A percentile compares a stretch with the other conserved stretches of the same genome.
phyloP scores from a whole-genome alignment of 169 alveolate genomes.

The Fabrea salina region DNA sequence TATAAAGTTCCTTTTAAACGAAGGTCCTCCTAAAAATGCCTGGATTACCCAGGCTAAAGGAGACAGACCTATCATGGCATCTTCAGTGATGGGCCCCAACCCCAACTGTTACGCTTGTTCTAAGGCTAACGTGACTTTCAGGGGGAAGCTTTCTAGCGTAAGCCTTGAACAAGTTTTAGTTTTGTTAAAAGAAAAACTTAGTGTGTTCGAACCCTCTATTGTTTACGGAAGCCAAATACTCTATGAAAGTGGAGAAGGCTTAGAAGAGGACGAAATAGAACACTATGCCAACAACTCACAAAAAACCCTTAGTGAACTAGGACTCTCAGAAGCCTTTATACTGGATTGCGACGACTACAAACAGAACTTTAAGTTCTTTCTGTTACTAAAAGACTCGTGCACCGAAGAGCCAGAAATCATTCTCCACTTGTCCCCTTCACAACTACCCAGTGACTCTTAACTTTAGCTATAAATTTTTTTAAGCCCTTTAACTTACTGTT shows the following conservation, averaged over 20 bases:
- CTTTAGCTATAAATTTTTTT: no score
- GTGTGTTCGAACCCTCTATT: no score
- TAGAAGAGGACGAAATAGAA: neutral
- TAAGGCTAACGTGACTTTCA: neutral
- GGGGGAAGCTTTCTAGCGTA: neutral
- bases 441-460: no score
- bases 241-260: constrained; percentile 1
- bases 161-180: neutral
- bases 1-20: constrained; percentile 37
- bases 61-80: neutral
- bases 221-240: no score
- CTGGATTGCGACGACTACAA: neutral
- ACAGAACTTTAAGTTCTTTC: no score
- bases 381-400: no score
- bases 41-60: neutral
- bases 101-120: neutral
- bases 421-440: no score
- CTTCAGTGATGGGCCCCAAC: neutral
- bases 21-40: neutral
- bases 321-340: neutral
- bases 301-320: neutral
- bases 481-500: no score
- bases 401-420: no score
- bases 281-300: neutral
- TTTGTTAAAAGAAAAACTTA: no score